Evolutionary conservation across 1,284 basidiomycete species (phyloP), one percentile per base, ranked within the genome.

Genomic region (Amylostereum chailletii): DNA sequence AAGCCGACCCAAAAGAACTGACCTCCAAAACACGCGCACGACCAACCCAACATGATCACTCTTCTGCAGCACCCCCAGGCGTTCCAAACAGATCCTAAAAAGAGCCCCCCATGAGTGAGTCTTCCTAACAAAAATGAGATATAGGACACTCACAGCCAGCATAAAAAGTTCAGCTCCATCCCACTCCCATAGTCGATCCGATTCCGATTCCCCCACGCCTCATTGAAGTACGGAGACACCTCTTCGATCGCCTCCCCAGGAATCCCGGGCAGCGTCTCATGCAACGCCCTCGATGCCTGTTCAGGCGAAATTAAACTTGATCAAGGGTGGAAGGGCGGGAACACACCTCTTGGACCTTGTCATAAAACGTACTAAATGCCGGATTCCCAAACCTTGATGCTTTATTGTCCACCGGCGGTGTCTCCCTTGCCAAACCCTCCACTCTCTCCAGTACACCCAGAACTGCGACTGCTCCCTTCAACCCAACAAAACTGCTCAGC

Each of bases 171-270:
- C 51, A 99, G 76, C 65, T 99, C 96, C 94, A 98, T 98, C 2
- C 95, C 95, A 61, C 93, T 96, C 6, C 96, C 95, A 66, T 99
- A 99, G 67, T 99, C 96, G 53, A 99, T 94, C 4, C 95, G 74
- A 48, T 87, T 81, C 37, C 86, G 75, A 65, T 91, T 97, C 0
- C 95, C 95, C 94, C 94, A 99, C 27, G 83, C 69, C 62, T 96
- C 89, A 42, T 76, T 71, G 57, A 99, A 88, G 66, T 99, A 99
- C 0, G 74, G 74, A 3, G 83, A 77, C 6, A 94, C 63, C 61
- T 95, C 93, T 2, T 68, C 61, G 1, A 82, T 71, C 1, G 81
- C 76, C 4, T 77, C 79, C 2, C 61, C 48, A 0, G 83, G 77
- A 1, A 94, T 61, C 2, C 72, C 71, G 0, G 82, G 79, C 8